Conservation (phyloP, 768 basidiomycete genomes). For the Leucogyrophana mollusca region DNA sequence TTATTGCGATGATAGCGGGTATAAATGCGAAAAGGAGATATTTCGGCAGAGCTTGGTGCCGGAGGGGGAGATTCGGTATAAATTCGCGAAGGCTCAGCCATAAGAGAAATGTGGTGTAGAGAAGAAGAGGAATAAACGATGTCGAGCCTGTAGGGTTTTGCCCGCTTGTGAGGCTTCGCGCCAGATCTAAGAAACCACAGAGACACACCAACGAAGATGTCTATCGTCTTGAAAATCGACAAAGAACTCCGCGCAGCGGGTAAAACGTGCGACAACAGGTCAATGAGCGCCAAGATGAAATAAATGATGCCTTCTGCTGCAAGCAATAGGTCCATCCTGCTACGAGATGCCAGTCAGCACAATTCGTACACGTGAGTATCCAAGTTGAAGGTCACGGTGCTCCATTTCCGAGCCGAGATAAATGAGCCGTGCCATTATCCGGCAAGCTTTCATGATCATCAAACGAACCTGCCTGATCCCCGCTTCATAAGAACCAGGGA, state of each 20-base stretch:
- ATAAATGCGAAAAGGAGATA: slow-evolving; percentile 51
- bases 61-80: slow-evolving; percentile 49
- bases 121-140: slow-evolving; percentile 65
- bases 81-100: slow-evolving; percentile 53
- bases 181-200: background rate
- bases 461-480: slow-evolving; percentile 47
- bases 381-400: too few species aligned
- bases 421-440: too few species aligned
- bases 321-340: slow-evolving; percentile 58
- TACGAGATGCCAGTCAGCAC: slow-evolving; percentile 4
- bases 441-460: too few species aligned
- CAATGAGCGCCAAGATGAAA: slow-evolving; percentile 56
- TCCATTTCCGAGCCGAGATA: too few species aligned
- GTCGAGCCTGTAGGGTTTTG: slow-evolving; percentile 36
- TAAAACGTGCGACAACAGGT: slow-evolving; percentile 56
- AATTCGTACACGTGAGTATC: too few species aligned
- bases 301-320: slow-evolving; percentile 61
- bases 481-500: slow-evolving; percentile 49
- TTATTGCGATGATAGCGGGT: slow-evolving; percentile 51
- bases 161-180: background rate
- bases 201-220: slow-evolving; percentile 60
- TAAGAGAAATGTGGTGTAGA: slow-evolving; percentile 63
- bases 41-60: slow-evolving; percentile 43
- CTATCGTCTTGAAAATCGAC: slow-evolving; percentile 48
- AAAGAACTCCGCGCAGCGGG: slow-evolving; percentile 50